Percentiles rank a stretch among this genome's conserved stretches.
phyloP scores from a whole-genome alignment of 495 filamentous ascomycete species.

The Xylaria curta region DNA sequence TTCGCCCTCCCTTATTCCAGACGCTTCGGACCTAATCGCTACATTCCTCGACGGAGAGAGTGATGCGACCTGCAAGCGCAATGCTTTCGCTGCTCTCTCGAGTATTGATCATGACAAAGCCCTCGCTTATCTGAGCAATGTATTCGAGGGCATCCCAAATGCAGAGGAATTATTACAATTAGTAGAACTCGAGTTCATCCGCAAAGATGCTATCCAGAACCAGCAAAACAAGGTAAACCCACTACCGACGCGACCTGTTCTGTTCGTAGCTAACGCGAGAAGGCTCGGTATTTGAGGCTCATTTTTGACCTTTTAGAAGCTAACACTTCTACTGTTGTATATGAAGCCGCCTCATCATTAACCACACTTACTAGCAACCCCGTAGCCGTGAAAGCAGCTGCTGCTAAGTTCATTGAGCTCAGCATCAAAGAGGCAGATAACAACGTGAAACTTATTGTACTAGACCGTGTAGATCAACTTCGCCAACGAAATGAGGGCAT shows the following conservation, averaged over 20 bases:
- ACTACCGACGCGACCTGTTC: background rate
- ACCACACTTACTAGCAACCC: slow-evolving; percentile 95
- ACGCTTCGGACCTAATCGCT: slow-evolving; percentile 91
- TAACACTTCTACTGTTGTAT: slow-evolving; percentile 90
- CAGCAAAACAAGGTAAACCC: slow-evolving; percentile 81
- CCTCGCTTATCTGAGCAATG: slow-evolving; percentile 84
- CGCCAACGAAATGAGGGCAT: slow-evolving; percentile 91
- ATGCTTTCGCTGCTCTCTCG: slow-evolving; percentile 91
- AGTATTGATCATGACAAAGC: slow-evolving; percentile 94
- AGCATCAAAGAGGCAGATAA: slow-evolving; percentile 97
- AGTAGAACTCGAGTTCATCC: slow-evolving; percentile 93
- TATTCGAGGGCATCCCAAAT: slow-evolving; percentile 93
- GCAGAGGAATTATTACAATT: slow-evolving; percentile 93
- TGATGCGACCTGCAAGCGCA: slow-evolving; percentile 96
- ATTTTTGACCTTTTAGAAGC: slow-evolving; percentile 98
- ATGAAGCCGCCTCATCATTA: slow-evolving; percentile 97
- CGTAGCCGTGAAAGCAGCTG: slow-evolving; percentile 96
- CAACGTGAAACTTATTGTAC: slow-evolving; percentile 97
- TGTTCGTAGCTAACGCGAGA: slow-evolving; percentile 41
- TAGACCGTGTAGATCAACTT: slow-evolving; percentile 92
- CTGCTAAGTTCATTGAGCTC: slow-evolving; percentile 94
- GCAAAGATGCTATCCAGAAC: slow-evolving; percentile 96
- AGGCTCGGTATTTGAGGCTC: slow-evolving; percentile 88
- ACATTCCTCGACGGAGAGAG: slow-evolving; percentile 90
- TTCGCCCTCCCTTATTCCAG: slow-evolving; percentile 90